Percentiles rank a stretch among this genome's conserved stretches.
Conservation (phyloP, 2,329 filamentous ascomycete species). For the Colletotrichum eremochloae region DNA sequence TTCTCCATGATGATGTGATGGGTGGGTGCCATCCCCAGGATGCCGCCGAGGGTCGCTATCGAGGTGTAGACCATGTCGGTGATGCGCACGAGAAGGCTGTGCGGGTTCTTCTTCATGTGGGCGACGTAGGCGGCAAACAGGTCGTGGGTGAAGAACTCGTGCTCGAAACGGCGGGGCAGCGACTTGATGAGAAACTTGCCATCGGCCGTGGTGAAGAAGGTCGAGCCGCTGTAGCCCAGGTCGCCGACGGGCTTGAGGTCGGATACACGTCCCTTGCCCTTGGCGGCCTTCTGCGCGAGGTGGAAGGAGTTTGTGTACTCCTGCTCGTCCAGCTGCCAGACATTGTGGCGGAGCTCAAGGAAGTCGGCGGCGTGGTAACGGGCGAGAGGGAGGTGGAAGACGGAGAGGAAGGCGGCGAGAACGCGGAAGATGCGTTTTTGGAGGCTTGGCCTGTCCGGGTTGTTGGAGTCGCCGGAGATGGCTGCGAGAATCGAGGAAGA, state of each 20-base stretch:
- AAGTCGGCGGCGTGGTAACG: constrained; percentile 50
- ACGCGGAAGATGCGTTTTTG: constrained; percentile 18
- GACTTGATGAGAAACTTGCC: constrained; percentile 79
- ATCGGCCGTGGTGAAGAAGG: constrained; percentile 78
- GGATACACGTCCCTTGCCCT: constrained; percentile 52
- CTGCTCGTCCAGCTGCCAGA: constrained; percentile 53
- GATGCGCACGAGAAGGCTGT: constrained; percentile 77
- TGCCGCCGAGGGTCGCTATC: constrained; percentile 68
- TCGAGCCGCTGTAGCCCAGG: constrained; percentile 81
- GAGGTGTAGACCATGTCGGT: constrained; percentile 75
- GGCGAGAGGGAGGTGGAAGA: constrained; percentile 51
- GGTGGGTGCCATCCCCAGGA: constrained; percentile 72
- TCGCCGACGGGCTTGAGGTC: constrained; percentile 71
- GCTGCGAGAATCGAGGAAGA: constrained; percentile 71
- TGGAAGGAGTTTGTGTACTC: constrained; percentile 56
- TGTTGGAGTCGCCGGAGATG: constrained; percentile 59
- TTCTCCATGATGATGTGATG: constrained; percentile 87
- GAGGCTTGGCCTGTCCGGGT: constrained; percentile 10
- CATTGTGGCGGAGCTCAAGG: constrained; percentile 47
- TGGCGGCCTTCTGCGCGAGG: constrained; percentile 39
- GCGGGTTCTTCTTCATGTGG: constrained; percentile 72
- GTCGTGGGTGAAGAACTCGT: constrained; percentile 77
- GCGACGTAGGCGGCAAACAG: constrained; percentile 74
- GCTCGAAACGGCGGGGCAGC: constrained; percentile 76
- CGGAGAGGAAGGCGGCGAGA: constrained; percentile 51